A percentile compares a stretch with the other conserved stretches of the same genome.
Evolutionary conservation across 768 basidiomycete species (phyloP).

Genomic region (Suillus variegatus): DNA sequence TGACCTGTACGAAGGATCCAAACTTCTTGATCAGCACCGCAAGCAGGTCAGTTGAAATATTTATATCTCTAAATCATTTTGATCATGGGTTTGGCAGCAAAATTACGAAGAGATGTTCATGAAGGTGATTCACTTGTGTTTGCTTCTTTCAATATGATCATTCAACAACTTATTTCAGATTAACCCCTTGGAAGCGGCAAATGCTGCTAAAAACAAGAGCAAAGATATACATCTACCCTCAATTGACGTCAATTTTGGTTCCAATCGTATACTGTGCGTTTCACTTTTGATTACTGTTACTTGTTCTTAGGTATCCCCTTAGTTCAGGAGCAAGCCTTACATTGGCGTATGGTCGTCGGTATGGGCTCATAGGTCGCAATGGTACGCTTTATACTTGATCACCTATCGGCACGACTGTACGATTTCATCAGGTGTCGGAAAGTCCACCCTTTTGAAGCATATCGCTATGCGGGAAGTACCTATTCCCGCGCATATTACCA

Average conservation of each 20-base stretch:
- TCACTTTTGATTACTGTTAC: conserved; percentile 3
- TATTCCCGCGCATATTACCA: conserved; percentile 92
- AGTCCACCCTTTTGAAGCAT: conserved; percentile 92
- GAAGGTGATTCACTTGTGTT: conserved; percentile 57
- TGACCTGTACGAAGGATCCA: conserved; percentile 95
- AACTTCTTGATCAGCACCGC: conserved; percentile 87
- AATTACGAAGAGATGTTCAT: conserved; percentile 99
- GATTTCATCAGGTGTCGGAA: conserved; percentile 72
- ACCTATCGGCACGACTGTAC: background rate
- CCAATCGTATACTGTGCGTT: conserved; percentile 86
- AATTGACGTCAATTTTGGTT: conserved; percentile 96
- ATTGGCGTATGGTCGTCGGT: conserved; percentile 85
- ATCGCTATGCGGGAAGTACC: conserved; percentile 95
- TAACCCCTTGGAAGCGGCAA: conserved; percentile 86
- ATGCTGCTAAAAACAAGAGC: conserved; percentile 86
- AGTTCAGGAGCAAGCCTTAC: conserved; percentile 87
- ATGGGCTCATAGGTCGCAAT: conserved; percentile 90
- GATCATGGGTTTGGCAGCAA: conserved; percentile 56
- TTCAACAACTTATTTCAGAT: conserved; percentile 46
- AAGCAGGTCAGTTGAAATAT: conserved; percentile 63
- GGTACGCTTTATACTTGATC: conserved; percentile 36
- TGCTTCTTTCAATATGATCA: background rate
- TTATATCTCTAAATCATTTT: background rate
- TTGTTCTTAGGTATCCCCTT: conserved; percentile 8
- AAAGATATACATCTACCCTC: conserved; percentile 95